phyloP scores from a whole-genome alignment of 169 alveolate genomes.

The Cystoisospora suis region DNA sequence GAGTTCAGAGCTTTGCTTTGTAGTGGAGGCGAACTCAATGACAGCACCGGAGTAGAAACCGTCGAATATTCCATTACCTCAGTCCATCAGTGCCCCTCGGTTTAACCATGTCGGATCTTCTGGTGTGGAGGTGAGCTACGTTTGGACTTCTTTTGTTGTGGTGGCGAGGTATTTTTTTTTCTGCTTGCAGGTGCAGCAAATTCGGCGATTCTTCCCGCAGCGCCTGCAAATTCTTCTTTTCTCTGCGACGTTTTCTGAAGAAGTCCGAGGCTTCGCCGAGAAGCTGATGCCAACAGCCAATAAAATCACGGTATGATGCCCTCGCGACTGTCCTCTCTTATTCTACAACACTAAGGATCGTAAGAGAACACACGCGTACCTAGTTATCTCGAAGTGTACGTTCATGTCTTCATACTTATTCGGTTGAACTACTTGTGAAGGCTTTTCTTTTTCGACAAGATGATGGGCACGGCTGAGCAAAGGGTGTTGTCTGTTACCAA shows the following conservation, averaged over 20 bases:
- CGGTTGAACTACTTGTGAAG: too few relatives aligned
- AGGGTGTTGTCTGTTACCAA: too few relatives aligned
- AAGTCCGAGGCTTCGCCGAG: conserved; percentile 87
- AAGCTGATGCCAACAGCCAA: conserved; percentile 87
- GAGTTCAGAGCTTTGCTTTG: too few relatives aligned
- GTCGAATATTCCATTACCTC: too few relatives aligned
- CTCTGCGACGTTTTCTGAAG: conserved; percentile 92
- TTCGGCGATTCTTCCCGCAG: conserved; percentile 77
- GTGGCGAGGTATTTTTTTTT: neutral
- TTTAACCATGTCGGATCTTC: neutral
- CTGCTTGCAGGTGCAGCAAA: conserved; percentile 68
- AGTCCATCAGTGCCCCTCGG: neutral
- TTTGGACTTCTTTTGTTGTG: neutral
- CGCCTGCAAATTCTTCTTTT: conserved; percentile 84
- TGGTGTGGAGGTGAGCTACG: neutral
- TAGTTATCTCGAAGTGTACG: neutral
- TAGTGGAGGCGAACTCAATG: too few relatives aligned
- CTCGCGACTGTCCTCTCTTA: too few relatives aligned
- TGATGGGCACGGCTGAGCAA: too few relatives aligned
- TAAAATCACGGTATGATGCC: conserved; percentile 60
- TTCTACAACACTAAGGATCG: too few relatives aligned
- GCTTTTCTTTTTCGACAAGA: too few relatives aligned
- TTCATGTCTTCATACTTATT: too few relatives aligned
- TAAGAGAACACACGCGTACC: neutral
- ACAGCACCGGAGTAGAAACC: too few relatives aligned